A percentile compares a stretch with the other conserved stretches of the same genome.
phyloP scores from a whole-genome alignment of 2,329 filamentous ascomycete genomes.

The Diaporthe helianthi region DNA sequence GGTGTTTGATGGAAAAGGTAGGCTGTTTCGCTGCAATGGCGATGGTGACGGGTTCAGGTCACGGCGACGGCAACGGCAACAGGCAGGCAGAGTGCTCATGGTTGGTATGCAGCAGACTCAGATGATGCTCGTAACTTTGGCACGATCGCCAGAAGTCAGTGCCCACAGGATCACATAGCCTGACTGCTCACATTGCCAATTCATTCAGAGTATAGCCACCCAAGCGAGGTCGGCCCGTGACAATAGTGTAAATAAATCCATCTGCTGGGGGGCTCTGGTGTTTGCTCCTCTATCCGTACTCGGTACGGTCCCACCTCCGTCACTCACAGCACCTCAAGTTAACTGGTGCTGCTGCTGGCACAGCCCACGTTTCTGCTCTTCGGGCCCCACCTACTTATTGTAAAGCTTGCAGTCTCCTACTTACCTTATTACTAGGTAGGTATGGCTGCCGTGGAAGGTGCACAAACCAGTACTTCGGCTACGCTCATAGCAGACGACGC shows the following conservation, averaged over 20 bases:
- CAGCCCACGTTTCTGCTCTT: conserved; percentile 22
- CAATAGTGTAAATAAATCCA: conserved; percentile 21
- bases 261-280: neutral
- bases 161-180: neutral
- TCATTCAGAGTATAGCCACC: neutral
- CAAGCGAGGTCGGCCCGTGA: conserved; percentile 29
- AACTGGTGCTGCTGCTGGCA: too few relatives aligned
- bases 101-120: neutral
- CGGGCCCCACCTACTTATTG: conserved; percentile 20
- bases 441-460: conserved; percentile 4
- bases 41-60: too few relatives aligned
- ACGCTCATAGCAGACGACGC: conserved; percentile 5
- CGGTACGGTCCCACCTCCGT: conserved; percentile 10
- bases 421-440: too few relatives aligned
- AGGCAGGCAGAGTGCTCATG: neutral
- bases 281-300: neutral
- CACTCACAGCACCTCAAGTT: too few relatives aligned
- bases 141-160: neutral
- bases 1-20: neutral
- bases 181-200: neutral
- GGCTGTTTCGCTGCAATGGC: neutral
- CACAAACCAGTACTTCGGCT: neutral
- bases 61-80: too few relatives aligned
- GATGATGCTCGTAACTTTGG: neutral
- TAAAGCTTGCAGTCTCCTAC: conserved; percentile 22